A percentile compares a stretch with the other conserved stretches of the same genome.
Conservation (phyloP, 176 grass and related monocot genomes). For the Pharus latifolius region DNA sequence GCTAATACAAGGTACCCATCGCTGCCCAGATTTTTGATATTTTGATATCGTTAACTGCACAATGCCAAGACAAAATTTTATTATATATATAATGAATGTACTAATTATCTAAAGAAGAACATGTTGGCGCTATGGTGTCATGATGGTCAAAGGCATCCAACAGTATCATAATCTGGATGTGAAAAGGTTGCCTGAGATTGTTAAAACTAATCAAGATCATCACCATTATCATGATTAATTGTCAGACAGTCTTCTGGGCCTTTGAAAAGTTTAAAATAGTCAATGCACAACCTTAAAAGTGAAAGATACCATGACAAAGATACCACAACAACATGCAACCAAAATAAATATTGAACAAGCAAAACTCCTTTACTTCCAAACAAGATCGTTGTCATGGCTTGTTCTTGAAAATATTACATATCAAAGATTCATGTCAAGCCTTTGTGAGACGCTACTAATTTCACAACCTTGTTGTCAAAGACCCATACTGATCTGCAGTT, state of each 20-base stretch:
- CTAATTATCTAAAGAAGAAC: background rate
- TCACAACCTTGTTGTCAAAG: no score
- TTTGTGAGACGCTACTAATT: no score
- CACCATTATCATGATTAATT: background rate
- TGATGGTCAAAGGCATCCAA: slow-evolving; percentile 4
- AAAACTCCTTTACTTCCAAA: no score
- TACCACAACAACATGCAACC: no score
- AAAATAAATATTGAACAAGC: no score
- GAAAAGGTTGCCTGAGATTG: no score
- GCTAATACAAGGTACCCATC: slow-evolving; percentile 52
- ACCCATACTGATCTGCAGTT: no score
- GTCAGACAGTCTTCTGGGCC: background rate
- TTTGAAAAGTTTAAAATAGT: background rate
- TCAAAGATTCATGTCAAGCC: no score
- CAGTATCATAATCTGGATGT: background rate
- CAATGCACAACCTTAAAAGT: no score
- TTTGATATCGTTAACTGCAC: slow-evolving; percentile 50
- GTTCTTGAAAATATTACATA: no score
- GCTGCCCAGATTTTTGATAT: slow-evolving; percentile 41
- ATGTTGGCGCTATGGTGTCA: background rate
- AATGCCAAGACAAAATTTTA: background rate
- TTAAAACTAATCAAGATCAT: slow-evolving; percentile 2
- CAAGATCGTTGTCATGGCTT: no score
- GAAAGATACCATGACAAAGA: no score
- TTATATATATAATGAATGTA: background rate